phyloP scores from a whole-genome alignment of 352 stramenopile species.

The Globisporangium heterothallicum region DNA sequence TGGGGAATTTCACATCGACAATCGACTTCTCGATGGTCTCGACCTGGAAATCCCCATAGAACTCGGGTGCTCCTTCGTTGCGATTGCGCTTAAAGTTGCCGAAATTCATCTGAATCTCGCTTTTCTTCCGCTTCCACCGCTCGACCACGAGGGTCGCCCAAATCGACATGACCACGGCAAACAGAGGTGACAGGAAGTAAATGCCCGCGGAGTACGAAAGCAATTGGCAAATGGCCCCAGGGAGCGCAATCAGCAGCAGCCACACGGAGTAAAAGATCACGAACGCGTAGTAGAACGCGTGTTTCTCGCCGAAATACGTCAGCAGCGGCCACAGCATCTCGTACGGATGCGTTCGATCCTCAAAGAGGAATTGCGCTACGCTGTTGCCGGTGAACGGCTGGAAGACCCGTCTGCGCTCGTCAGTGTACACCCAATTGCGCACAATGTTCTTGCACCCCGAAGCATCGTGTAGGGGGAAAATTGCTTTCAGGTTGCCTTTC shows the following conservation, averaged over 20 bases:
- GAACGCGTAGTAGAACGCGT: slow-evolving; percentile 78
- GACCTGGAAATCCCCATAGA: slow-evolving; percentile 72
- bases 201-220: slow-evolving; percentile 27
- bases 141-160: slow-evolving; percentile 86
- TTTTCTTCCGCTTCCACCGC: slow-evolving; percentile 87
- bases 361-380: slow-evolving; percentile 53
- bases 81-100: slow-evolving; percentile 65
- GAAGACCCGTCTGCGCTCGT: slow-evolving; percentile 31
- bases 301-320: slow-evolving; percentile 81
- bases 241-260: slow-evolving; percentile 53
- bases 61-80: slow-evolving; percentile 38
- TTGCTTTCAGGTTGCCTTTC: slow-evolving; percentile 41
- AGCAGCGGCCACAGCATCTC: slow-evolving; percentile 76
- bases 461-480: slow-evolving; percentile 67
- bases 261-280: slow-evolving; percentile 69
- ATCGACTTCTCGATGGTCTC: slow-evolving; percentile 32
- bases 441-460: slow-evolving; percentile 60
- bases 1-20: slow-evolving; percentile 57
- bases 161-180: slow-evolving; percentile 74
- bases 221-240: slow-evolving; percentile 42
- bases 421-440: slow-evolving; percentile 47
- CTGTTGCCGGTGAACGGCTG: slow-evolving; percentile 47
- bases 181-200: slow-evolving; percentile 38
- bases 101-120: slow-evolving; percentile 72
- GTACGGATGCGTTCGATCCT: slow-evolving; percentile 59